phyloP scores from a whole-genome alignment of 2,329 filamentous ascomycete genomes.

The Colletotrichum abscissum region DNA sequence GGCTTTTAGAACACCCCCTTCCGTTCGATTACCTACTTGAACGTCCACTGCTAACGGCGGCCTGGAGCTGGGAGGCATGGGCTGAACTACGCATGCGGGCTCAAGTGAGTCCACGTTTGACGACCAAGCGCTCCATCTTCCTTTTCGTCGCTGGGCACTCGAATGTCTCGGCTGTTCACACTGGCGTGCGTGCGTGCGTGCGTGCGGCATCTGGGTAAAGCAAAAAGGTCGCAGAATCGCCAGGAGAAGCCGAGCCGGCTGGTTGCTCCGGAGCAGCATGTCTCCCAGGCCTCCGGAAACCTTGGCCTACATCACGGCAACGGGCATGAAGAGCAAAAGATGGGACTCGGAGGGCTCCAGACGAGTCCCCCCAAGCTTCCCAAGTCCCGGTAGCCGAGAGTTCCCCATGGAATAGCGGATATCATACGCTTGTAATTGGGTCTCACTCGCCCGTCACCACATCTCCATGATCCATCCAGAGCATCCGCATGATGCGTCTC shows the following conservation, averaged over 20 bases:
- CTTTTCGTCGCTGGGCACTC: neutral
- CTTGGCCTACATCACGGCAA: neutral
- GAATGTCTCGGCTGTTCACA: neutral
- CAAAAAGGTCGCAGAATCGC: neutral
- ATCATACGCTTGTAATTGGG: neutral
- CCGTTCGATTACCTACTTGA: too few relatives aligned
- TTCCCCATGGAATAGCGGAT: neutral
- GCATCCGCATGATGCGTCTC: neutral
- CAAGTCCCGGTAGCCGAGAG: neutral
- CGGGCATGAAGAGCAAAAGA: neutral
- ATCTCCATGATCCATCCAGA: neutral
- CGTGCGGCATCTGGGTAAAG: neutral
- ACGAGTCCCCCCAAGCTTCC: neutral
- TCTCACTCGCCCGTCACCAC: neutral
- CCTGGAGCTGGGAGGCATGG: neutral
- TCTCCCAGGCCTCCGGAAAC: neutral
- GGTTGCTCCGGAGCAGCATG: neutral
- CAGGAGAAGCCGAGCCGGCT: neutral
- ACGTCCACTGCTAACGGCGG: too few relatives aligned
- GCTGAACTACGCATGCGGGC: neutral
- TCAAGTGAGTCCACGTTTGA: neutral
- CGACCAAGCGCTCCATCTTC: neutral
- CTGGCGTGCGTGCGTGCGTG: neutral
- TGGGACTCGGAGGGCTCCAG: neutral
- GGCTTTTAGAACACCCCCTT: too few relatives aligned